Base-by-base conservation (phyloP, 2,329 filamentous ascomycete genomes). In the Colletotrichum tamarilloi region DNA sequence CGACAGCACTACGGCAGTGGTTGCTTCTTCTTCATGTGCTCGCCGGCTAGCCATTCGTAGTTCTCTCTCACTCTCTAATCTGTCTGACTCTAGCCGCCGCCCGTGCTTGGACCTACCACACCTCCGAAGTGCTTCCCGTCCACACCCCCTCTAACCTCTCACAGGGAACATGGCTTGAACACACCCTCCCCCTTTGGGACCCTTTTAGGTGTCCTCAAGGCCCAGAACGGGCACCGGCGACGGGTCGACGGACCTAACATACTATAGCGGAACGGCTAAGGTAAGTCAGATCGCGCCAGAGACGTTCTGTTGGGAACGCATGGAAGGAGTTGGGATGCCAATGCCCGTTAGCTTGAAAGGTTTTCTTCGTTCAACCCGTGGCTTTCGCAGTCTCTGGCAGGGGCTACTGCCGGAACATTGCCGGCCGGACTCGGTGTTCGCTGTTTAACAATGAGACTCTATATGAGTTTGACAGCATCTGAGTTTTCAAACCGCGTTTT, bases 281-380 rank as follows among this genome's bases (percentile, higher is more conserved):
- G n/a, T 42, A 38, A 38, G 57, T 59, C 30, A 24, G 57, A 42
- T 59, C 12, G 22, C 35, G 58, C 42, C n/a, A 46, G 42, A 28
- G 28, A 52, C 35, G 58, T 62, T 62, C 58, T 62, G 58, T 62
- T 62, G 38, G 35, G 58, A 62, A 62, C 59, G 26, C 14, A 62
- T 22, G 38, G 42, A 32, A 26, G 58, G 16, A 32, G 28, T 38
- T 24, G 46, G 62, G 62, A 63, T 53, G 60, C 60, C 60, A 63
- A 53, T 53, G 26, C 42, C 60, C 38, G 12, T 63, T 35, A 32
- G 28, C 16, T 49, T 49, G 42, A 49, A 49, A 49, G 42, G 19
- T 22, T 22, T 22, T 22, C 42, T 11, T 22, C 42, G 42, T n/a
- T 22, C 42, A 49, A 9, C 19, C 24, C 28, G 38, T 4, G 14